Evolutionary conservation across 768 basidiomycete species (phyloP).

Genomic region (Leccinum truebloodii): DNA sequence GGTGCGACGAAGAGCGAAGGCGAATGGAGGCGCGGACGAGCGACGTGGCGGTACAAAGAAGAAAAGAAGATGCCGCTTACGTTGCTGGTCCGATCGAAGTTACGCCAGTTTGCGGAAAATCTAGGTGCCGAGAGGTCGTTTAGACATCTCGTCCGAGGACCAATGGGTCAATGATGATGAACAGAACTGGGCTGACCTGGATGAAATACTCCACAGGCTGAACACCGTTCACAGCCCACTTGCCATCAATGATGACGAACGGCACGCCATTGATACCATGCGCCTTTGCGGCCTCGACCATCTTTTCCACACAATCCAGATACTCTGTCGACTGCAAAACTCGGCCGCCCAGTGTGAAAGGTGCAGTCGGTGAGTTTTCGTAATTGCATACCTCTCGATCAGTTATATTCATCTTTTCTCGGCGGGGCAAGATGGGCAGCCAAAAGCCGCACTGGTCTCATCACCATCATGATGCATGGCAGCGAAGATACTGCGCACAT

Average conservation of each 20-base stretch:
- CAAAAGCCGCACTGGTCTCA: too few relatives aligned
- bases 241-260: slow-evolving; percentile 47
- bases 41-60: too few relatives aligned
- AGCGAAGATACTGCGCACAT: too few relatives aligned
- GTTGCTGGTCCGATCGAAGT: too few relatives aligned
- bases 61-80: too few relatives aligned
- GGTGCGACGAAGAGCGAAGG: too few relatives aligned
- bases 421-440: too few relatives aligned
- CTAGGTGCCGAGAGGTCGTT: slow-evolving; percentile 4
- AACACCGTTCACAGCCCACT: slow-evolving; percentile 46
- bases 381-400: too few relatives aligned
- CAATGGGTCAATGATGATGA: background rate
- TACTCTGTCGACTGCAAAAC: slow-evolving; percentile 43
- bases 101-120: slow-evolving; percentile 33
- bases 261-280: slow-evolving; percentile 51
- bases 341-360: slow-evolving; percentile 32
- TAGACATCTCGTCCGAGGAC: background rate
- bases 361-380: background rate
- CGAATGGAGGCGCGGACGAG: too few relatives aligned
- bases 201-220: slow-evolving; percentile 43
- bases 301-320: slow-evolving; percentile 39
- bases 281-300: slow-evolving; percentile 39
- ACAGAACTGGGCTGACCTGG: slow-evolving; percentile 24
- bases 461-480: too few relatives aligned
- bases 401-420: too few relatives aligned